These are phyloP conservation scores for Crithidia mellificae DNA, from an alignment of 208 protist genomes.

Conservation along the genomic window DNA sequence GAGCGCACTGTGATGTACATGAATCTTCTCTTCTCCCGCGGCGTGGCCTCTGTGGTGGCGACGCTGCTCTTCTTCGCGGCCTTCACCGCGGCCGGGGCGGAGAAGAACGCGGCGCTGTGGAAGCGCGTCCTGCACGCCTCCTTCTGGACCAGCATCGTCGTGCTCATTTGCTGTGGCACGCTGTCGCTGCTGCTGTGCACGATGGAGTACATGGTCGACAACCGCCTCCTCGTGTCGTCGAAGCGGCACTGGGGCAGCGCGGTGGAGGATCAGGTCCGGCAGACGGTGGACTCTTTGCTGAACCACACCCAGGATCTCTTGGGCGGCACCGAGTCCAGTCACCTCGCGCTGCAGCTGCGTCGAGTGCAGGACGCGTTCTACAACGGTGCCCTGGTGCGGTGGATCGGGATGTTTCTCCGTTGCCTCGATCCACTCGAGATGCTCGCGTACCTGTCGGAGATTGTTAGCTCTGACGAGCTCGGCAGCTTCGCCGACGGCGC, in stretches of 20 bases:
- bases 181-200: conserved; percentile 54
- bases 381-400: conserved; percentile 32
- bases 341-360: conserved; percentile 3
- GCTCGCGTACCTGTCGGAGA: conserved; percentile 57
- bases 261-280: conserved; percentile 56
- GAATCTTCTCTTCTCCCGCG: conserved; percentile 46
- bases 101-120: conserved; percentile 37
- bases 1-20: conserved; percentile 26
- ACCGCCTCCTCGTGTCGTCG: conserved; percentile 51
- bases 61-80: conserved; percentile 44
- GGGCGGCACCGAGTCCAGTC: conserved; percentile 26
- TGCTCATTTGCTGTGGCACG: conserved; percentile 53
- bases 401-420: conserved; percentile 41
- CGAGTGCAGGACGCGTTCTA: conserved; percentile 33
- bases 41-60: conserved; percentile 49
- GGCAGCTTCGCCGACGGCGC: conserved; percentile 48
- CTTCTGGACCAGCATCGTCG: conserved; percentile 59
- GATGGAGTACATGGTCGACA: conserved; percentile 61
- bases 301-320: conserved; percentile 41
- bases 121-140: conserved; percentile 44
- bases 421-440: conserved; percentile 68
- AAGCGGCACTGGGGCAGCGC: conserved; percentile 60
- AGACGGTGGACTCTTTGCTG: conserved; percentile 32
- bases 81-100: conserved; percentile 52
- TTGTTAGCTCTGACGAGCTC: conserved; percentile 46